Percentiles rank a stretch among this genome's conserved stretches.
These are phyloP conservation scores for Malus asiatica DNA, from an alignment of 306 rosid species.

Conservation along the genomic window DNA sequence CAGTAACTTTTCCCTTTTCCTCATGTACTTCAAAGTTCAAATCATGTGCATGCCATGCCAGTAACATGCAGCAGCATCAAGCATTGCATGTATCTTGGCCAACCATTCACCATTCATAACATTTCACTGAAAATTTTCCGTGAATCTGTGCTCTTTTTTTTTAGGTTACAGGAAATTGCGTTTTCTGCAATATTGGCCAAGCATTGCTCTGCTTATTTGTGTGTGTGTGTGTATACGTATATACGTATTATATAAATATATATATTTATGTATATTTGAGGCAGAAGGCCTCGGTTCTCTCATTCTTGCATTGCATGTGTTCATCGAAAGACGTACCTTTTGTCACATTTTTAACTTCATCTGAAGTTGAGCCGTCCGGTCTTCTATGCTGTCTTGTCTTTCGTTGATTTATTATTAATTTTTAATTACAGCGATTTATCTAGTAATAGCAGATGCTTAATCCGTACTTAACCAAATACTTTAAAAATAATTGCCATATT, in stretches of 20 bases:
- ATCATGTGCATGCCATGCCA: background rate
- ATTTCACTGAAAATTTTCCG: too few species aligned
- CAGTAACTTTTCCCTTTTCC: background rate
- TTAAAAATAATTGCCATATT: background rate
- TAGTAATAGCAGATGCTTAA: background rate
- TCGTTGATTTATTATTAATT: background rate
- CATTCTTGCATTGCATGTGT: background rate
- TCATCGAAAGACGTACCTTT: background rate
- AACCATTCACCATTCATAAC: too few species aligned
- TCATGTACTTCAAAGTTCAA: background rate
- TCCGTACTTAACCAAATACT: background rate
- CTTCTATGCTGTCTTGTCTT: background rate
- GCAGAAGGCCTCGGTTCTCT: background rate
- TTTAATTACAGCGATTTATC: background rate
- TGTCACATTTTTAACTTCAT: background rate
- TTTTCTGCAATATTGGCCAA: background rate
- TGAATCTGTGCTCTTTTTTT: too few species aligned
- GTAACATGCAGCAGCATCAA: too few species aligned
- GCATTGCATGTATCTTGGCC: too few species aligned
- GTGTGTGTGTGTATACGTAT: background rate
- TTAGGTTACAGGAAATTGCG: too few species aligned
- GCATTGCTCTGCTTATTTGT: background rate
- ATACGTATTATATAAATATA: background rate
- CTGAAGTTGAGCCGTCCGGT: background rate
- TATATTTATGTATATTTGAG: background rate